phyloP scores from a whole-genome alignment of 176 grass and related monocot genomes.

The Oryza nivara region DNA sequence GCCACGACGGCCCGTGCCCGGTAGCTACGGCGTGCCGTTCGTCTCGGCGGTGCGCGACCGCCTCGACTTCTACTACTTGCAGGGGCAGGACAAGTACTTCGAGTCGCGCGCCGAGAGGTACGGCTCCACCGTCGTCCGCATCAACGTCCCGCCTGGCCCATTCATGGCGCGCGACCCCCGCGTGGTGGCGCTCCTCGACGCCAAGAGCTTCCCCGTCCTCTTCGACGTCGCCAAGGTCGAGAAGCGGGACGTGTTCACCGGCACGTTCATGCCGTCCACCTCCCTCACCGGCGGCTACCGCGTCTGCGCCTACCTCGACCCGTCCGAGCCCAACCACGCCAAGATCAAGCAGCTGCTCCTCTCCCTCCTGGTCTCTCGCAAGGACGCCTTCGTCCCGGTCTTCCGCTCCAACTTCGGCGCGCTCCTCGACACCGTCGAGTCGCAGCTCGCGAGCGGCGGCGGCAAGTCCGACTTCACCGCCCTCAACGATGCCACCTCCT shows the following conservation, averaged over 20 bases:
- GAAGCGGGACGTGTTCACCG: slow-evolving; percentile 68
- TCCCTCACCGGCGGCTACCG: slow-evolving; percentile 74
- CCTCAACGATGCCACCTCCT: slow-evolving; percentile 65
- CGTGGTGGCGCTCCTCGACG: slow-evolving; percentile 68
- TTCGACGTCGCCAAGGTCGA: slow-evolving; percentile 78
- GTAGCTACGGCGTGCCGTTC: slow-evolving; percentile 56
- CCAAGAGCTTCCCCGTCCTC: slow-evolving; percentile 73
- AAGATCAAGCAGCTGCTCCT: slow-evolving; percentile 72
- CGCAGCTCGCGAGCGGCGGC: slow-evolving; percentile 31
- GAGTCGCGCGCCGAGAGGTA: slow-evolving; percentile 55
- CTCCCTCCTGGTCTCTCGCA: slow-evolving; percentile 63
- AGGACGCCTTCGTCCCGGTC: slow-evolving; percentile 50
- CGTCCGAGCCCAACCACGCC: slow-evolving; percentile 62
- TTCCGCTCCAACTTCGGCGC: slow-evolving; percentile 61
- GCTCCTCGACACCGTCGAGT: slow-evolving; percentile 60
- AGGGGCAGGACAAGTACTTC: slow-evolving; percentile 76
- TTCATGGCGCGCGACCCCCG: slow-evolving; percentile 65
- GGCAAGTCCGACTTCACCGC: slow-evolving; percentile 61
- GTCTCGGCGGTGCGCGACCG: slow-evolving; percentile 58
- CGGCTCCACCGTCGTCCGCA: slow-evolving; percentile 66
- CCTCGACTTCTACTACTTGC: slow-evolving; percentile 78
- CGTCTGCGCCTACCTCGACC: slow-evolving; percentile 74
- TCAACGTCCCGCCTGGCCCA: slow-evolving; percentile 65
- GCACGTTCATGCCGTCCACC: slow-evolving; percentile 75
- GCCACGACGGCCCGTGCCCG: slow-evolving; percentile 31